A percentile compares a stretch with the other conserved stretches of the same genome.
These are phyloP conservation scores for Goffeauzyma gilvescens DNA, from an alignment of 768 basidiomycete species.

Conservation along the genomic window DNA sequence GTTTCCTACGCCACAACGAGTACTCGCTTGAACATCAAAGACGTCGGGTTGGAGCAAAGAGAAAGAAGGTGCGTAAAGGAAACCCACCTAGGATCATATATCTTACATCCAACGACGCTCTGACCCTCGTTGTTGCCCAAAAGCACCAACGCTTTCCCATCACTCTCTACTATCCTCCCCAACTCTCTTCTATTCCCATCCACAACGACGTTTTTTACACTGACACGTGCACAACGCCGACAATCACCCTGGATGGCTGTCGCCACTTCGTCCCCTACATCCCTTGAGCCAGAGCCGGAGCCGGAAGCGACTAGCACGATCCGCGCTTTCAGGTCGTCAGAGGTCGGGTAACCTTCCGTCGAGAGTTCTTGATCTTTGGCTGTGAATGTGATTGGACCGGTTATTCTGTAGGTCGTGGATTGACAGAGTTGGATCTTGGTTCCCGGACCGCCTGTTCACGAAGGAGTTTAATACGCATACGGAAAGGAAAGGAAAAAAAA, in stretches of 20 bases:
- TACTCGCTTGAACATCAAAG: too few relatives aligned
- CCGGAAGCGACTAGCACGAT: slow-evolving; percentile 11
- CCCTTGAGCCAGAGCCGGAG: background rate
- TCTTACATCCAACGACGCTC: slow-evolving; percentile 17
- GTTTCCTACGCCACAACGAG: too few relatives aligned
- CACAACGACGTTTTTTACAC: slow-evolving; percentile 25
- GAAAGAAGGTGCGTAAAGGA: too few relatives aligned
- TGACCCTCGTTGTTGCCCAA: slow-evolving; percentile 30
- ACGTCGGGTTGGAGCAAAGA: too few relatives aligned
- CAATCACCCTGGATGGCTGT: slow-evolving; percentile 32
- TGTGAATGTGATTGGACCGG: slow-evolving; percentile 31
- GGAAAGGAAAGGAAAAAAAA: background rate
- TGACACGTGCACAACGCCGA: slow-evolving; percentile 29
- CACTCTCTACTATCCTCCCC: slow-evolving; percentile 23
- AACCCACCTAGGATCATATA: slow-evolving; percentile 22
- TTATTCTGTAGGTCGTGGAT: slow-evolving; percentile 21
- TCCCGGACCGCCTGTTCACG: slow-evolving; percentile 31
- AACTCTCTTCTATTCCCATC: slow-evolving; percentile 28
- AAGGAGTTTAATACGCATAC: background rate
- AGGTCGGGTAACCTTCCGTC: slow-evolving; percentile 34
- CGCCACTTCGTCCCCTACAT: slow-evolving; percentile 5
- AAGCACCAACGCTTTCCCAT: slow-evolving; percentile 22
- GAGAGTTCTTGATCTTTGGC: slow-evolving; percentile 33
- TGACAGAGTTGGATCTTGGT: slow-evolving; percentile 32
- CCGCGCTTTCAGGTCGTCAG: slow-evolving; percentile 19